These are phyloP conservation scores for Termitomyces sp. DNA, from an alignment of 768 basidiomycete species.

Conservation along the genomic window DNA sequence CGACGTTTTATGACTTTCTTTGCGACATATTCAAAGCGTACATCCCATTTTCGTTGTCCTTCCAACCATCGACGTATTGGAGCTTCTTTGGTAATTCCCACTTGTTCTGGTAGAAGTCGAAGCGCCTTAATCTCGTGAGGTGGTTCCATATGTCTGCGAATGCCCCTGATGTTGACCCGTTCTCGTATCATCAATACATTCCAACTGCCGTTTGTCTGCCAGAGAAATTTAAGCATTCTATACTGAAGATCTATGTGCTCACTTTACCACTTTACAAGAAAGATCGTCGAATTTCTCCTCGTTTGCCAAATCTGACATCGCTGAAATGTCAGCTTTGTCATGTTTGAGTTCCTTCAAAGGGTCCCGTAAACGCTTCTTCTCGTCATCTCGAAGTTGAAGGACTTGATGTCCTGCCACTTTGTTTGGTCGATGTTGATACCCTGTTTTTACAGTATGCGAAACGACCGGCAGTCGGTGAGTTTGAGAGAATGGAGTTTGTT, in stretches of 20 bases:
- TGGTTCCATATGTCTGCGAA: slow-evolving; percentile 50
- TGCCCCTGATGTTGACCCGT: slow-evolving; percentile 49
- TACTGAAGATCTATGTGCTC: not conserved
- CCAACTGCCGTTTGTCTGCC: slow-evolving; percentile 25
- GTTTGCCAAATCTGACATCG: not conserved
- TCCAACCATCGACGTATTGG: slow-evolving; percentile 62
- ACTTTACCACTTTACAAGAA: not conserved
- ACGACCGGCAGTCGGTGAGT: slow-evolving; percentile 19
- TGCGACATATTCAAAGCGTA: slow-evolving; percentile 37
- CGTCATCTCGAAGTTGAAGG: not conserved
- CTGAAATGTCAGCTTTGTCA: not conserved
- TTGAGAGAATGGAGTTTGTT: slow-evolving; percentile 43
- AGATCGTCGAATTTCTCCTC: not conserved
- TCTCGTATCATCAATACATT: slow-evolving; percentile 48
- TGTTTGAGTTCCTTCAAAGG: not conserved
- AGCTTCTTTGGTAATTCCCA: slow-evolving; percentile 72
- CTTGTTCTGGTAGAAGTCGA: slow-evolving; percentile 43
- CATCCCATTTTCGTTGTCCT: slow-evolving; percentile 57
- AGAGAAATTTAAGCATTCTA: no score
- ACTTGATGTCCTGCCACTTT: not conserved
- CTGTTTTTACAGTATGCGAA: not conserved
- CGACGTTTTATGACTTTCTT: slow-evolving; percentile 38
- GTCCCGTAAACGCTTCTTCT: not conserved
- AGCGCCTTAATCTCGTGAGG: slow-evolving; percentile 48
- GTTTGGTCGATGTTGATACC: not conserved